Evolutionary conservation across 345 rosid genomes (phyloP).

Genomic region (Aquilaria yunnanensis): DNA sequence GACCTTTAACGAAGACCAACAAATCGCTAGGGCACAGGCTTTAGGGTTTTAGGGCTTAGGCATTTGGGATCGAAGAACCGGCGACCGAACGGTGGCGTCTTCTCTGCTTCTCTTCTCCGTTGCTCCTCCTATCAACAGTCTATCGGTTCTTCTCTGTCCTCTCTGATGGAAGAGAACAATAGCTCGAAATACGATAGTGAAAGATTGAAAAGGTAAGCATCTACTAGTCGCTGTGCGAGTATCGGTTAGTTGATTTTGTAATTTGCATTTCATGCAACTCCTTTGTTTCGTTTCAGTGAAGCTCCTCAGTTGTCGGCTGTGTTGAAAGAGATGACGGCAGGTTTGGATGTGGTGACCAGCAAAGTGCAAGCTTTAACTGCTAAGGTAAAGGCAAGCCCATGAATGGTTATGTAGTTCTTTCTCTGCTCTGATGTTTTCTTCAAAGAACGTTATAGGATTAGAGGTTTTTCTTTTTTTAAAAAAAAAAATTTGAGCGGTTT

Average conservation of each 20-base stretch:
- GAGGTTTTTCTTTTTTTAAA: not conserved
- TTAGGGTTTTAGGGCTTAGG: no score
- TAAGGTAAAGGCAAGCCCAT: conserved; percentile 35
- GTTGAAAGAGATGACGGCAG: conserved; percentile 76
- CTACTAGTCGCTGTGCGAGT: not conserved
- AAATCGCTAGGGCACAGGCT: no score
- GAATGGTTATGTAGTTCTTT: not conserved
- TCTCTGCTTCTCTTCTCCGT: not conserved
- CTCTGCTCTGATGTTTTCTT: no score
- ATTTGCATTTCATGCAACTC: not conserved
- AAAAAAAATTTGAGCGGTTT: no score
- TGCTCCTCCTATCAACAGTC: not conserved
- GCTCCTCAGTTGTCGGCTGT: conserved; percentile 53
- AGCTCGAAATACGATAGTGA: conserved; percentile 10
- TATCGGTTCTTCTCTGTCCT: no score
- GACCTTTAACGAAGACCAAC: no score
- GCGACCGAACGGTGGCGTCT: no score
- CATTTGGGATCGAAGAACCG: no score
- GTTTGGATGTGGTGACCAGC: conserved; percentile 57
- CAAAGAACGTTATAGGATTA: no score
- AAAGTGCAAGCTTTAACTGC: conserved; percentile 73
- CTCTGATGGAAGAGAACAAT: conserved; percentile 20
- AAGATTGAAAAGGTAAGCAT: conserved; percentile 31
- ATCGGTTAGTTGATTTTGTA: not conserved
- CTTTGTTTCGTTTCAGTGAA: conserved; percentile 33